Evolutionary conservation across 1,139 yeast genomes (phyloP).

Genomic region (Candida glucosophila): DNA sequence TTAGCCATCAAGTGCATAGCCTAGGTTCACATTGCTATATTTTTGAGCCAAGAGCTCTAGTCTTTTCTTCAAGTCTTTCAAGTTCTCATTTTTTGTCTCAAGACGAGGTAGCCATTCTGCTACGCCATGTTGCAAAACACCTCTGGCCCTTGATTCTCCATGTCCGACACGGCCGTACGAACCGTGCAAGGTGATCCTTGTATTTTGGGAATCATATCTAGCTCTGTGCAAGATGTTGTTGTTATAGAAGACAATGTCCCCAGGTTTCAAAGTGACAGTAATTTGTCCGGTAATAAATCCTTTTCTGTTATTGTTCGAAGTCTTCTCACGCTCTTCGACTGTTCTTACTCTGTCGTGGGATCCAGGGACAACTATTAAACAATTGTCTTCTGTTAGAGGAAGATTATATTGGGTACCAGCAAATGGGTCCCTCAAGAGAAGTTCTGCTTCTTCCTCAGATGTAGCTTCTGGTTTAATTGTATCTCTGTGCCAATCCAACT

Average conservation of each 20-base stretch:
- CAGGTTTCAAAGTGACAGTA: constrained; percentile 39
- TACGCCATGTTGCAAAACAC: constrained; percentile 49
- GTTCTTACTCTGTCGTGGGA: constrained; percentile 43
- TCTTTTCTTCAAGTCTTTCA: constrained; percentile 25
- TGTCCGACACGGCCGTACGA: constrained; percentile 41
- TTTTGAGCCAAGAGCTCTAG: constrained; percentile 29
- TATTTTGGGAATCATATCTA: constrained; percentile 29
- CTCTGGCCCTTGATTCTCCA: constrained; percentile 41
- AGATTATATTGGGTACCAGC: constrained; percentile 51
- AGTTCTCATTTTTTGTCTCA: constrained; percentile 26
- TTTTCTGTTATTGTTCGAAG: constrained; percentile 26
- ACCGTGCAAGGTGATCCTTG: constrained; percentile 45
- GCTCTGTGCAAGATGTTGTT: constrained; percentile 48
- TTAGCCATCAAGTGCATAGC: constrained; percentile 39
- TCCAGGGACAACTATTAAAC: constrained; percentile 45
- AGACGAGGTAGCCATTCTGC: constrained; percentile 41
- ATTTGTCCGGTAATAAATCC: constrained; percentile 34
- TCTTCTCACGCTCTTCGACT: constrained; percentile 36
- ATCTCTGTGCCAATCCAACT: constrained; percentile 51
- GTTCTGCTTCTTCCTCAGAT: constrained; percentile 37
- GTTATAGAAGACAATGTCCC: constrained; percentile 48
- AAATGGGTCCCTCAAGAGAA: constrained; percentile 30
- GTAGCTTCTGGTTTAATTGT: constrained; percentile 43
- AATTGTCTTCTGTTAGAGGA: constrained; percentile 41
- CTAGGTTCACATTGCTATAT: constrained; percentile 31